Percentiles rank a stretch among this genome's conserved stretches.
These are phyloP conservation scores for Medicago lupulina DNA, from an alignment of 306 rosid genomes.

Conservation along the genomic window DNA sequence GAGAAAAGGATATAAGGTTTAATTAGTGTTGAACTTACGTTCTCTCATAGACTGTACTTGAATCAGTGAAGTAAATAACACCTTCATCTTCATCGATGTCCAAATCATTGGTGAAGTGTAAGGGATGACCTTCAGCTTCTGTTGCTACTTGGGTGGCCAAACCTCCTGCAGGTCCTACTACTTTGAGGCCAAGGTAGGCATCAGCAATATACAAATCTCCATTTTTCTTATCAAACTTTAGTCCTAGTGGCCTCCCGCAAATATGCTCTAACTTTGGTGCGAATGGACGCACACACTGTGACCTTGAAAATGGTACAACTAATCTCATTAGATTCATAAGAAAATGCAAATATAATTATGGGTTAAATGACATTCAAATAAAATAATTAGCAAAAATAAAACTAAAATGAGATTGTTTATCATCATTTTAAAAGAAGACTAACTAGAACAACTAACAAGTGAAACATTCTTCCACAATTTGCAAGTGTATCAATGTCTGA, in stretches of 20 bases:
- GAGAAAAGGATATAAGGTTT: neutral
- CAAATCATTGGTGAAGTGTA: constrained; percentile 80
- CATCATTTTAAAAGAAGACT: neutral
- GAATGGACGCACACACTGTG: constrained; percentile 69
- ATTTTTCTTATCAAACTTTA: constrained; percentile 71
- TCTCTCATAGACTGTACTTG: constrained; percentile 71
- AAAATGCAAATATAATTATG: constrained; percentile 16
- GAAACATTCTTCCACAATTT: too few species aligned
- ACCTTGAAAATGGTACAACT: constrained; percentile 52
- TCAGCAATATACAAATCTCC: constrained; percentile 91
- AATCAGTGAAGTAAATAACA: constrained; percentile 78
- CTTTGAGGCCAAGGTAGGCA: constrained; percentile 86
- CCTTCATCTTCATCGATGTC: constrained; percentile 75
- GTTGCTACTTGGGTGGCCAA: constrained; percentile 67
- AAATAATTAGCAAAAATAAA: too few species aligned
- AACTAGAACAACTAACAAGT: too few species aligned
- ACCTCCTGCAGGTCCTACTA: constrained; percentile 85
- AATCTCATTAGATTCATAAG: constrained; percentile 4
- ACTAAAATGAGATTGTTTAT: too few species aligned
- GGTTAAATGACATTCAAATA: constrained; percentile 15
- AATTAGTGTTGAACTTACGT: constrained; percentile 54
- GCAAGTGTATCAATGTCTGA: too few species aligned
- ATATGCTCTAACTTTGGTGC: constrained; percentile 87
- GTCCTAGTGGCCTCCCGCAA: constrained; percentile 93
- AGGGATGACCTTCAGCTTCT: constrained; percentile 75